Evolutionary conservation across 148 eudicot genomes (phyloP), one percentile per base, ranked within the genome.

Genomic region (Chenopodium album): DNA sequence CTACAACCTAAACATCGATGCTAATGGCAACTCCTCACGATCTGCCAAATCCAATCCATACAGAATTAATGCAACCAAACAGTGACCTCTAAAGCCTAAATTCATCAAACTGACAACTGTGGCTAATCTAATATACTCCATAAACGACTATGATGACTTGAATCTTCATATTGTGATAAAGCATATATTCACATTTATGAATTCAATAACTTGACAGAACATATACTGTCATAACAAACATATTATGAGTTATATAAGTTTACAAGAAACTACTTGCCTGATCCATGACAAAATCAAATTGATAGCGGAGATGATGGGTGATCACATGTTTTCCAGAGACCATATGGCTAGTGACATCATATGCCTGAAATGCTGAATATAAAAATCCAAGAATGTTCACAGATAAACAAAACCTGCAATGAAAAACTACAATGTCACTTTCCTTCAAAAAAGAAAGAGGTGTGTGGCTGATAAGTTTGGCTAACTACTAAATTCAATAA

Each of bases 241-340:
- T 60, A 59, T 17, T 20, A 31, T 1, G 14, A 32, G 34, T 44
- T 34, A 0, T 1, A 19, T 47, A 17, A 50, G 54, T 23, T 13
- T 16, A 71, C 11, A 66, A 16, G 59, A 68, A 16, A 20, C 8
- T 76, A 83, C 90, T 92, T 89, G 87, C 99, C 98, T 95, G 99
- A 87, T 95, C 99, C 91, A 91, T 88, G 46, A 88, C 26, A 76
- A 95, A 95, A 80, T 85, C 91, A 62, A 95, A 95, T 70, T 87
- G 92, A 85, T 80, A 82, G 34, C 91, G 94, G 56, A 91, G 90
- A 59, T 84, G 88, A 83, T 88, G 90, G 16, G 80, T 73, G 83
- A 91, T 76, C 28, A 88, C 74, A 76, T 86, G 90, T 77, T 92
- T 95, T n/a, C 90, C 91, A 14, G 93, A 81, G 67, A 47, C 74